Evolutionary conservation across 768 basidiomycete genomes (phyloP).

Genomic region (Chalciporus sphaerocephalus): DNA sequence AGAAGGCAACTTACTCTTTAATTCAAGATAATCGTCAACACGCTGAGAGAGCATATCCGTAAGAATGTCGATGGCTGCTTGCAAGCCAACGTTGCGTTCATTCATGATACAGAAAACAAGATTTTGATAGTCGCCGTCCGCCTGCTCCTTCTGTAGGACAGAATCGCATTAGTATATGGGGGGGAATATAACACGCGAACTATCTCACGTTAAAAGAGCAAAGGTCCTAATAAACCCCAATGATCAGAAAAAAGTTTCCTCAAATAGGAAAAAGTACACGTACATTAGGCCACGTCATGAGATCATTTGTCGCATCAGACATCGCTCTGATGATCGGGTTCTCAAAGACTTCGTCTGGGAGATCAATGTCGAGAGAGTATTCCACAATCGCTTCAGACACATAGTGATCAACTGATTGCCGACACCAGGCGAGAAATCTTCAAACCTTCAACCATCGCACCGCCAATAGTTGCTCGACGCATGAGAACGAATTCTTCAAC

Average conservation of each 20-base stretch:
- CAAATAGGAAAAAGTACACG: conserved; percentile 12
- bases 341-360: conserved; percentile 36
- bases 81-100: conserved; percentile 31
- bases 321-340: conserved; percentile 32
- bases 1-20: conserved; percentile 34
- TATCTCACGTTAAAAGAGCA: conserved; percentile 30
- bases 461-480: conserved; percentile 36
- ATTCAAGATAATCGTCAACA: conserved; percentile 29
- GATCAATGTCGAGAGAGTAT: conserved; percentile 35
- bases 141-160: conserved; percentile 34
- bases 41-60: conserved; percentile 36
- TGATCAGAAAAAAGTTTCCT: conserved; percentile 11
- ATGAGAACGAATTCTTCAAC: conserved; percentile 38
- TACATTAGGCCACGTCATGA: conserved; percentile 42
- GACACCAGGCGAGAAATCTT: background rate
- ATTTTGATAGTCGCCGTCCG: conserved; percentile 39
- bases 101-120: conserved; percentile 39
- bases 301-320: conserved; percentile 39
- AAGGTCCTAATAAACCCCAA: conserved; percentile 20
- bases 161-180: conserved; percentile 8
- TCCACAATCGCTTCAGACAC: conserved; percentile 31
- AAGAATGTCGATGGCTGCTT: conserved; percentile 34
- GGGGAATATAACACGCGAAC: conserved; percentile 1
- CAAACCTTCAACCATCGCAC: conserved; percentile 37
- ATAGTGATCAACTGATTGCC: conserved; percentile 1